phyloP scores from a whole-genome alignment of 208 protist genomes.

The Ichthyophonus hoferi region DNA sequence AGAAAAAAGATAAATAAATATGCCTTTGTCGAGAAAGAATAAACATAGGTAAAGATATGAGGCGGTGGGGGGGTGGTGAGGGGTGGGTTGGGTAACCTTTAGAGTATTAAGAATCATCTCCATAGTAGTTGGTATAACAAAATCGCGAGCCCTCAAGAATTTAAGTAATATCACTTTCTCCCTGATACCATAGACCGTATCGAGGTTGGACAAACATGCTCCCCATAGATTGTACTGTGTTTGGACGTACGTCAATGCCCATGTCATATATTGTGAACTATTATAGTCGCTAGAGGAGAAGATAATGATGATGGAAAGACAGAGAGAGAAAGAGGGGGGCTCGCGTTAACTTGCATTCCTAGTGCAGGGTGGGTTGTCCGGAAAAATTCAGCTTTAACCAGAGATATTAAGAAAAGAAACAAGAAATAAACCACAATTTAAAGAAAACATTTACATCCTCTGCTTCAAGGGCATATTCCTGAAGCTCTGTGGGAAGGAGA shows the following conservation, averaged over 20 bases:
- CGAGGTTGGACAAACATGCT: background rate
- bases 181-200: background rate
- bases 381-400: background rate
- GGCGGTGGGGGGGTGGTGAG: too few species aligned
- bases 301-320: background rate
- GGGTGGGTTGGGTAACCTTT: too few species aligned
- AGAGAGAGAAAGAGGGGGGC: background rate
- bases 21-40: too few species aligned
- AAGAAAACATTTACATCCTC: background rate
- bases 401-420: background rate
- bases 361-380: background rate
- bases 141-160: background rate
- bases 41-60: too few species aligned
- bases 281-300: too few species aligned
- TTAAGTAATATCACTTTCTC: conserved; percentile 3
- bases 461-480: background rate
- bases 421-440: too few species aligned
- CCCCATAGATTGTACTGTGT: background rate
- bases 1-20: too few species aligned
- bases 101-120: conserved; percentile 15
- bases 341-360: background rate
- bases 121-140: background rate
- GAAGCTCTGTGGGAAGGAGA: background rate
- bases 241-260: background rate
- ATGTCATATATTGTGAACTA: too few species aligned